Evolutionary conservation across 2,329 filamentous ascomycete species (phyloP), one percentile per base, ranked within the genome.

Genomic region (Cordyceps cicadae): DNA sequence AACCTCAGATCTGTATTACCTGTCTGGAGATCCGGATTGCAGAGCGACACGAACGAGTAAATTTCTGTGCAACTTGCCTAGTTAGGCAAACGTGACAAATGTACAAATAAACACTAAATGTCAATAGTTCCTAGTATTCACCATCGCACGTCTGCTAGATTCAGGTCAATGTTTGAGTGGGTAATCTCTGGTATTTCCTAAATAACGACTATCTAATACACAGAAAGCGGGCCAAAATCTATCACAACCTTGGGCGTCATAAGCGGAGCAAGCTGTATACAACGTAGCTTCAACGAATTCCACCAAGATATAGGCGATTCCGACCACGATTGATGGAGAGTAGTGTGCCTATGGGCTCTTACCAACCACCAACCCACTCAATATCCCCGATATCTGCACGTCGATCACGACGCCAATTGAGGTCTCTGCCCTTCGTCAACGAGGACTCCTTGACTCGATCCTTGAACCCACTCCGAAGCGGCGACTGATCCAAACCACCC

Each of bases 341-440:
- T 26, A 54, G 37, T 26, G 48, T 32, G 58, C 58, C 24, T 32
- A 12, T 3, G 70, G 74, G 74, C 67, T 86, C 86, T 65, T 89
- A 86, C 86, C 90, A 95, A 77, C 89, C 90, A 80, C 92, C 92
- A 86, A 96, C 90, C 87, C 93, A 96, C 85, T 96, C 92, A 79
- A 92, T 77, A 71, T 93, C 89, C 71, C 87, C 87, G 73, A 90
- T 83, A 77, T 88, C 87, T 70, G 80, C 75, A 67, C 81, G 82
- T 70, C 77, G 79, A 64, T 88, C 86, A 70, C 83, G 79, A 70
- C 82, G 82, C 81, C 82, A 84, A 65, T 82, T 82, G 77, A 78
- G 80, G 74, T 85, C 82, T 76, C 82, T 79, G 65, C 79, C 79
- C 70, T 81, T 82, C 65, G 74, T 80, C 78, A 81, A 82, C 62